A percentile compares a stretch with the other conserved stretches of the same genome.
phyloP scores from a whole-genome alignment of 176 grass and related monocot species.

The Paspalum vaginatum region DNA sequence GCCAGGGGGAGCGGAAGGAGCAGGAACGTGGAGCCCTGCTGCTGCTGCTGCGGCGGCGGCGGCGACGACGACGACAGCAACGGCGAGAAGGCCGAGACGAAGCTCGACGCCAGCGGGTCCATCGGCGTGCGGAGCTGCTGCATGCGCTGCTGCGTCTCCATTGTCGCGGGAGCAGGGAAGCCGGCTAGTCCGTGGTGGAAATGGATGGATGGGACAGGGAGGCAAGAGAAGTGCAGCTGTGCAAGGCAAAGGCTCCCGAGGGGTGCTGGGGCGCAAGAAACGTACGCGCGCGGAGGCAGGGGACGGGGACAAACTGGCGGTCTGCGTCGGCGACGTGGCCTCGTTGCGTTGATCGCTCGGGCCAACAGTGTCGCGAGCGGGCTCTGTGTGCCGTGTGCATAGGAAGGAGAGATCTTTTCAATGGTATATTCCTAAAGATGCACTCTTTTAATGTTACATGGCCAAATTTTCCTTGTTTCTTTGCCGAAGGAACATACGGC shows the following conservation, averaged over 20 bases:
- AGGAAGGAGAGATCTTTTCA: too few relatives aligned
- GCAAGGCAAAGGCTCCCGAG: not conserved
- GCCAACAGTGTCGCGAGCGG: not conserved
- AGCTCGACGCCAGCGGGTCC: slow-evolving; percentile 40
- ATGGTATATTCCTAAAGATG: too few relatives aligned
- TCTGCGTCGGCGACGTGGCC: slow-evolving; percentile 12
- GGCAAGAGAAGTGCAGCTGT: not conserved
- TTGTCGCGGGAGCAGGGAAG: not conserved
- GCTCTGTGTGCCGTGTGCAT: too few relatives aligned
- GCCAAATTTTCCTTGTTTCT: too few relatives aligned
- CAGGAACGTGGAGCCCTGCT: slow-evolving; percentile 30
- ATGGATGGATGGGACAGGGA: not conserved
- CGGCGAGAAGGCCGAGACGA: slow-evolving; percentile 35
- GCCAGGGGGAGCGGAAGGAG: slow-evolving; percentile 33
- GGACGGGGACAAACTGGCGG: not conserved
- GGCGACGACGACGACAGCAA: not conserved
- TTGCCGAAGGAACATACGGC: too few relatives aligned
- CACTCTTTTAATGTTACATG: too few relatives aligned
- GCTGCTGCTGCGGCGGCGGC: not conserved
- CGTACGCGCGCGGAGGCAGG: not conserved
- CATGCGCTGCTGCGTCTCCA: slow-evolving; percentile 32
- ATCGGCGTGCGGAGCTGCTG: slow-evolving; percentile 31
- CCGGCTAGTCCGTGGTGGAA: not conserved
- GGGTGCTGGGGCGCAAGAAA: not conserved
- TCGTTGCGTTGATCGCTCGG: too few relatives aligned